Evolutionary conservation across 805 yeast genomes (phyloP).

Genomic region (Torulaspora gathmanii): DNA sequence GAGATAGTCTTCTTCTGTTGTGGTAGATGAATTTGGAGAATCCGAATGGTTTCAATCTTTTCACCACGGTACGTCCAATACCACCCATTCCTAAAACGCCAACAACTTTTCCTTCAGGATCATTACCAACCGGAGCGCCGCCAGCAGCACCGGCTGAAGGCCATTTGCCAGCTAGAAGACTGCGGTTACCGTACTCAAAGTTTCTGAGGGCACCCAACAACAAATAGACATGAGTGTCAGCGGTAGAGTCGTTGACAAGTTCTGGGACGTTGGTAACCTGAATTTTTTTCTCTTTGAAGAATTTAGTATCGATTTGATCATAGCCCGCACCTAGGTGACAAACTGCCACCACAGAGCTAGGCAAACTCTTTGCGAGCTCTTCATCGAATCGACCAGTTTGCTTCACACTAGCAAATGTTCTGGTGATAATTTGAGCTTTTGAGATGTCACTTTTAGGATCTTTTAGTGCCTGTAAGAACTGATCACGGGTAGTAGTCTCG

Average conservation of each 20-base stretch:
- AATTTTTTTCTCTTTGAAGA: constrained; percentile 47
- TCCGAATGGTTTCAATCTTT: constrained; percentile 71
- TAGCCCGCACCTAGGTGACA: constrained; percentile 73
- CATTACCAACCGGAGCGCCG: constrained; percentile 63
- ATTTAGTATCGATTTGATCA: constrained; percentile 61
- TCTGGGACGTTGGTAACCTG: constrained; percentile 66
- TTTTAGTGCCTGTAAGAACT: constrained; percentile 31
- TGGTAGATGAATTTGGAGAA: constrained; percentile 65
- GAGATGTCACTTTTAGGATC: constrained; percentile 35
- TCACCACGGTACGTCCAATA: constrained; percentile 76
- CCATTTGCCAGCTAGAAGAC: constrained; percentile 61
- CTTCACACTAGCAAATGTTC: constrained; percentile 50
- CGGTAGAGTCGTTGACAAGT: constrained; percentile 66
- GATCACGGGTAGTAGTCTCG: constrained; percentile 38
- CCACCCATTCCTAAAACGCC: constrained; percentile 90
- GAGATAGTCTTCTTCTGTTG: constrained; percentile 55
- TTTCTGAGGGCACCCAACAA: constrained; percentile 61
- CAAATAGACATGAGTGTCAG: constrained; percentile 63
- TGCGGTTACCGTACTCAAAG: constrained; percentile 56
- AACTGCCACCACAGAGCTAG: constrained; percentile 48
- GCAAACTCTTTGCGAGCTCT: constrained; percentile 53
- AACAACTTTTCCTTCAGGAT: constrained; percentile 68
- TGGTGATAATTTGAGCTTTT: constrained; percentile 37
- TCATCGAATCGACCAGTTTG: constrained; percentile 63
- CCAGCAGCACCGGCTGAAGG: constrained; percentile 50